Percentiles rank a stretch among this genome's conserved stretches.
These are phyloP conservation scores for Trapa incisa DNA, from an alignment of 345 rosid species.

Conservation along the genomic window DNA sequence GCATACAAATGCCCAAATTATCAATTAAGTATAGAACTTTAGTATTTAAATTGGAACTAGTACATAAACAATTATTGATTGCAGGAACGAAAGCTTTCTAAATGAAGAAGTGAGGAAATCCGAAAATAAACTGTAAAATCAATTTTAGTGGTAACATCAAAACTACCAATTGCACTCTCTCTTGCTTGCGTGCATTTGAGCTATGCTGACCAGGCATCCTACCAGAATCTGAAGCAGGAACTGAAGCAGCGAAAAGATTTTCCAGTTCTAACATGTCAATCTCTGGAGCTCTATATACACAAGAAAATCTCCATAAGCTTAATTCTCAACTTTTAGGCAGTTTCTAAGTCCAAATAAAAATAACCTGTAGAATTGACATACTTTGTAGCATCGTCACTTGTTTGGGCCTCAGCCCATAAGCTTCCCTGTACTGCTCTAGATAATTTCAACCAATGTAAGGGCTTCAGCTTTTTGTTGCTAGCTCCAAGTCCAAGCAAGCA, in stretches of 20 bases:
- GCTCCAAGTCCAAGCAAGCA: slow-evolving; percentile 42
- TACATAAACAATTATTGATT: not conserved
- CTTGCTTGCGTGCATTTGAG: slow-evolving; percentile 52
- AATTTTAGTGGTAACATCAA: not conserved
- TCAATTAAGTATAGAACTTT: not conserved
- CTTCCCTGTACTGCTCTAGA: slow-evolving; percentile 91
- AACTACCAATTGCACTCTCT: slow-evolving; percentile 85
- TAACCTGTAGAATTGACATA: slow-evolving; percentile 15
- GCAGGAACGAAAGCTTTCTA: not conserved
- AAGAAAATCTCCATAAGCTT: slow-evolving; percentile 4
- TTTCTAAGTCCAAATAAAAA: slow-evolving; percentile 7
- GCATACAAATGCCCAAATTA: not conserved
- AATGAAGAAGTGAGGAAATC: not conserved
- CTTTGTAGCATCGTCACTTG: slow-evolving; percentile 61
- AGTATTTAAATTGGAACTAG: not conserved
- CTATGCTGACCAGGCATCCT: slow-evolving; percentile 28
- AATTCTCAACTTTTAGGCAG: slow-evolving; percentile 1
- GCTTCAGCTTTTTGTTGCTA: slow-evolving; percentile 71
- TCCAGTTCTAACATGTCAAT: slow-evolving; percentile 95
- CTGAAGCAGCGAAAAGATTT: slow-evolving; percentile 70
- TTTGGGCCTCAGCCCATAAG: slow-evolving; percentile 95
- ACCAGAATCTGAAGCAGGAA: slow-evolving; percentile 37
- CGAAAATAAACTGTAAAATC: not conserved
- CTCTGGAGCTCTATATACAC: slow-evolving; percentile 67
- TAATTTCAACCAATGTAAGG: slow-evolving; percentile 93